Conservation (phyloP, 129 eudicot genomes). For the Logfia minima region DNA sequence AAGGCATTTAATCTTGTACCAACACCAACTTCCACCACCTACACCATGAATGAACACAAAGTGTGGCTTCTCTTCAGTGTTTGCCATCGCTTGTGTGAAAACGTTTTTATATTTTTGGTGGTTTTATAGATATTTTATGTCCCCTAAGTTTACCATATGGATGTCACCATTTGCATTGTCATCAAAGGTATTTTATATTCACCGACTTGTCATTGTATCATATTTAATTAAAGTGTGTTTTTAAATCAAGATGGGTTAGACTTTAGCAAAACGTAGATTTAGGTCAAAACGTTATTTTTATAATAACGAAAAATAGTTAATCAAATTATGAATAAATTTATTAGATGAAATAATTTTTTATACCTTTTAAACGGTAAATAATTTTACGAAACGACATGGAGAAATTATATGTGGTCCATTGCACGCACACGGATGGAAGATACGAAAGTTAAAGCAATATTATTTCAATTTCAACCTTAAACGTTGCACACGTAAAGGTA, state of each 20-base stretch:
- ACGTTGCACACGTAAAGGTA: too few relatives aligned
- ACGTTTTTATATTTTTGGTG: background rate
- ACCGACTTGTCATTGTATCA: background rate
- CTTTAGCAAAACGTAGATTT: too few relatives aligned
- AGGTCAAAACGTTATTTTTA: too few relatives aligned
- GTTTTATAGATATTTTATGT: background rate
- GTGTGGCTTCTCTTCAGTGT: constrained; percentile 34
- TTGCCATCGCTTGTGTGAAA: background rate
- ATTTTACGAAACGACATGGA: too few relatives aligned
- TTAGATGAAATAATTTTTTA: too few relatives aligned
- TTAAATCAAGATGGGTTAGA: background rate
- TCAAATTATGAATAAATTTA: too few relatives aligned
- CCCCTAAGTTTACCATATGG: background rate
- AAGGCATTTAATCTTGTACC: constrained; percentile 65
- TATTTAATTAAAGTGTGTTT: background rate
- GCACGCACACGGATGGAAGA: too few relatives aligned
- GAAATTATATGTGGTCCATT: too few relatives aligned
- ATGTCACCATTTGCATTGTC: background rate
- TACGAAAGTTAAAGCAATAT: too few relatives aligned
- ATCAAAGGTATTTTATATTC: background rate
- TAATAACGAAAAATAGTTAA: too few relatives aligned
- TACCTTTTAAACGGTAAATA: too few relatives aligned
- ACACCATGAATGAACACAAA: constrained; percentile 72
- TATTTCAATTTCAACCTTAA: too few relatives aligned
- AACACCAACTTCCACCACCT: constrained; percentile 72